Conservation (phyloP, 2,329 filamentous ascomycete genomes). For the Neonectria faginata region DNA sequence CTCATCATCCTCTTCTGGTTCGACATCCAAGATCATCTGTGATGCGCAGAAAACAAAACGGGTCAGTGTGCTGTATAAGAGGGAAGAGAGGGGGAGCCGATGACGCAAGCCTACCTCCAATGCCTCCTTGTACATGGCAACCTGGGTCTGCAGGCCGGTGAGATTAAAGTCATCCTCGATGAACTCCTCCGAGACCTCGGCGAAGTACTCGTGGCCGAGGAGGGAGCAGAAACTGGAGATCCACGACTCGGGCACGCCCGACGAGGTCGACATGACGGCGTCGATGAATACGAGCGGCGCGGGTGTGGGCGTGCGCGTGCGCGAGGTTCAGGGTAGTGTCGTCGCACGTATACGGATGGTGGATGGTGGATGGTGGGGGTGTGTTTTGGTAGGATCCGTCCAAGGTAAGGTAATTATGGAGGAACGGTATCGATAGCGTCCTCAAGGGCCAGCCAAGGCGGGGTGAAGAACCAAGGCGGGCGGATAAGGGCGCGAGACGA, state of each 20-base stretch:
- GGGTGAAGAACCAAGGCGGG: conserved; percentile 36
- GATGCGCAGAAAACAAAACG: conserved; percentile 19
- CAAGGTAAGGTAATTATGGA: neutral
- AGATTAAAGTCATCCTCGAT: conserved; percentile 99
- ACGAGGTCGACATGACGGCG: conserved; percentile 68
- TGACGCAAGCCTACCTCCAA: conserved; percentile 71
- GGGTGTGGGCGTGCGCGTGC: conserved; percentile 27
- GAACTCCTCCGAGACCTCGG: conserved; percentile 98
- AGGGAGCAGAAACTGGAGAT: conserved; percentile 97
- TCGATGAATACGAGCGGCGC: conserved; percentile 26
- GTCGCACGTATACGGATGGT: conserved; percentile 11
- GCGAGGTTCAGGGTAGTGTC: conserved; percentile 12
- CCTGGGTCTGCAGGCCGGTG: conserved; percentile 92
- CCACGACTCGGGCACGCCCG: conserved; percentile 84
- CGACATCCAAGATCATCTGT: conserved; percentile 96
- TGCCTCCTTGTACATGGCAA: conserved; percentile 99
- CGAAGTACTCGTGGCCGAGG: conserved; percentile 98
- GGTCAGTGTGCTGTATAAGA: conserved; percentile 10
- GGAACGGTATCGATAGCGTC: conserved; percentile 42
- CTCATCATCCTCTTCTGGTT: conserved; percentile 93
- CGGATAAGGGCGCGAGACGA: conserved; percentile 17
- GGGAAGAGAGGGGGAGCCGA: neutral
- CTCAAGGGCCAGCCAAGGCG: conserved; percentile 37
- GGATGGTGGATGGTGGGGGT: neutral
- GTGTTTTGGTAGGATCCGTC: conserved; percentile 4